Evolutionary conservation across 768 basidiomycete species (phyloP), one percentile per base, ranked within the genome.

Genomic region (Rhodotorula paludigena): DNA sequence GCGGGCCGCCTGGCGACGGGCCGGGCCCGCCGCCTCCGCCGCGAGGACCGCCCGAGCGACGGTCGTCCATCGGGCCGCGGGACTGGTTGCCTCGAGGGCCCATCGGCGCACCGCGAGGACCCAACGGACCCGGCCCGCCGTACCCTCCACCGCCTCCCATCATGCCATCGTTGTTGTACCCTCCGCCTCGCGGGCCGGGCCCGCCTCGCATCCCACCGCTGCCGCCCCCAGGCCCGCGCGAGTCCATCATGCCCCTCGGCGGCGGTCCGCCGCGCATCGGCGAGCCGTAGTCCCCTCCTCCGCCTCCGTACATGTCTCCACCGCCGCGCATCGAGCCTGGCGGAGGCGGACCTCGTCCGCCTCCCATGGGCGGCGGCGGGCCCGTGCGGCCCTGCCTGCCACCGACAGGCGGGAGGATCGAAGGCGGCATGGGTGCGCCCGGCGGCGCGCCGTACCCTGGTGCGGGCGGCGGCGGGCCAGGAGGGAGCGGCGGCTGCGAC

Each of bases 401-500:
- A 60, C 52, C 73, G 56, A 67, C 63, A 30, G 66, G 69, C 23
- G 63, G 67, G 11, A 58, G 74, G 16, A 48, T 75, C 66, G 71
- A 63, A 23, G 64, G 78, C 72, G 47, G 76, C 76, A 49, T 79
- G 74, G 54, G 77, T 73, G 59, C 53, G 12, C 7, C 79, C 80
- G 55, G 79, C 77, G 52, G 82, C 78, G 48, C 80, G 81, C 79
- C 73, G 78, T 77, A 76, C 76, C 15, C n/a, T 1, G 35, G 28
- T 18, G 54, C n/a, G 38, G 36, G 30, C 18, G 84, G 83, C 8
- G 82, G 82, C 0, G 83, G 83, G 21, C 84, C 83, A 1, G 83
- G 81, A 73, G 85, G 85, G 72, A 88, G 88, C 69, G 87, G 87
- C 6, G 86, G 85, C 72, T 82, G 88, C 45, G 82, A 83, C 9